phyloP scores from a whole-genome alignment of 2,329 filamentous ascomycete species.

The Fusarium compactum region DNA sequence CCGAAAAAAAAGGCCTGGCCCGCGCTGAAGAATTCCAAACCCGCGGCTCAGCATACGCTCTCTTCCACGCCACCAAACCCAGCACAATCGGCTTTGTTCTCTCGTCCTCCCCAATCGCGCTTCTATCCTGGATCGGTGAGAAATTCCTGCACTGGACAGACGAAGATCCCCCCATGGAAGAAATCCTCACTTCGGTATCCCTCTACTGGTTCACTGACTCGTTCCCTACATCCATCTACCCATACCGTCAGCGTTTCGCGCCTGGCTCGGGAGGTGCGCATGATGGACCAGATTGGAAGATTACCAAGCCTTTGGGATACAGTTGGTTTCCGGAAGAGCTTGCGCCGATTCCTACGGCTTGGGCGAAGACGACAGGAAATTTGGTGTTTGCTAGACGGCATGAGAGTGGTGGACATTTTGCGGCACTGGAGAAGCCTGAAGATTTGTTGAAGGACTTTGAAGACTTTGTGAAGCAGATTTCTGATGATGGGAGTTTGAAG shows the following conservation, averaged over 20 bases:
- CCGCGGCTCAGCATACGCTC: not conserved
- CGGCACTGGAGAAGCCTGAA: not conserved
- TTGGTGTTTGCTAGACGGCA: not conserved
- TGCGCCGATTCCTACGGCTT: conserved; percentile 5
- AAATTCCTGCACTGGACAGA: conserved; percentile 13
- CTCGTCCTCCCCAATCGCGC: conserved; percentile 1
- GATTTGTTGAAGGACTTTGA: not conserved
- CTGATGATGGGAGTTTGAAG: not conserved
- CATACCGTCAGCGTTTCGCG: not conserved
- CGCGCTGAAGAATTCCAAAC: not conserved
- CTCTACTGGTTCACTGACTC: conserved; percentile 5
- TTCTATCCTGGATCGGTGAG: conserved; percentile 11
- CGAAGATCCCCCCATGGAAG: not conserved
- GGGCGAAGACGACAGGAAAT: not conserved
- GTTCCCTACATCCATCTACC: conserved; percentile 6
- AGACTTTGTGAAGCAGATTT: conserved; percentile 14
- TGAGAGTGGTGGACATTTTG: conserved; percentile 3
- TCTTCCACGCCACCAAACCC: conserved; percentile 1
- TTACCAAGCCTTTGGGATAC: conserved; percentile 8
- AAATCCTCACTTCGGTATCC: not conserved
- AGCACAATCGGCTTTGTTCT: conserved; percentile 9
- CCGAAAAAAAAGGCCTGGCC: not conserved
- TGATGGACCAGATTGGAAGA: not conserved
- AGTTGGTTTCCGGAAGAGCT: conserved; percentile 18
- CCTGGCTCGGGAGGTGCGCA: accelerated